These are phyloP conservation scores for Achlya hypogyna DNA, from an alignment of 352 stramenopile genomes.

Conservation along the genomic window DNA sequence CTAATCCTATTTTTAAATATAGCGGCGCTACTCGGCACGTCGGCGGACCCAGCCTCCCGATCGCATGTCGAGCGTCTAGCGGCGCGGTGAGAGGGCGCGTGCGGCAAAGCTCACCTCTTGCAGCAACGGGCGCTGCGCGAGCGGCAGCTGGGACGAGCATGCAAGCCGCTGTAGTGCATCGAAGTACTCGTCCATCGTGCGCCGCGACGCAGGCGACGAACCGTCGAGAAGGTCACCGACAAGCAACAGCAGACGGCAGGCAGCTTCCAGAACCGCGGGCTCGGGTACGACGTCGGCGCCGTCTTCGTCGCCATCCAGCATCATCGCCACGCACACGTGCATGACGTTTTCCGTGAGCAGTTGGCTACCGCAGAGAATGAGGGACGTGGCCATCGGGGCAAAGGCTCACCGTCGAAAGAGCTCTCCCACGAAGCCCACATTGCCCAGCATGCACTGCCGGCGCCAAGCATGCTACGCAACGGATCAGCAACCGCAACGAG, in stretches of 20 bases:
- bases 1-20: neutral
- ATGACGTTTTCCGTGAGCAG: slow-evolving; percentile 77
- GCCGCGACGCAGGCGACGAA: slow-evolving; percentile 64
- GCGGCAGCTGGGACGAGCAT: slow-evolving; percentile 29
- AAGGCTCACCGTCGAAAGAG: slow-evolving; percentile 38
- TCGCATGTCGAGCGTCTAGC: slow-evolving; percentile 36
- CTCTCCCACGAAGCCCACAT: slow-evolving; percentile 62
- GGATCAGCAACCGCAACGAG: neutral
- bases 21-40: slow-evolving; percentile 24
- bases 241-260: slow-evolving; percentile 48
- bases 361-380: slow-evolving; percentile 26
- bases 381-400: neutral
- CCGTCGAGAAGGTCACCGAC: slow-evolving; percentile 72
- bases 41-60: slow-evolving; percentile 51
- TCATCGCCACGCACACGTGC: slow-evolving; percentile 77
- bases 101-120: slow-evolving; percentile 26
- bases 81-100: slow-evolving; percentile 4
- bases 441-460: slow-evolving; percentile 63
- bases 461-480: slow-evolving; percentile 54
- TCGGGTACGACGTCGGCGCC: slow-evolving; percentile 49
- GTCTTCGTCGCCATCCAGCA: slow-evolving; percentile 65
- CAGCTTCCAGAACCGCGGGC: slow-evolving; percentile 52
- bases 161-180: slow-evolving; percentile 47
- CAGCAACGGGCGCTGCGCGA: slow-evolving; percentile 37
- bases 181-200: slow-evolving; percentile 82